Percentiles rank a stretch among this genome's conserved stretches.
Conservation (phyloP, 768 basidiomycete genomes). For the Lentinula boryana region DNA sequence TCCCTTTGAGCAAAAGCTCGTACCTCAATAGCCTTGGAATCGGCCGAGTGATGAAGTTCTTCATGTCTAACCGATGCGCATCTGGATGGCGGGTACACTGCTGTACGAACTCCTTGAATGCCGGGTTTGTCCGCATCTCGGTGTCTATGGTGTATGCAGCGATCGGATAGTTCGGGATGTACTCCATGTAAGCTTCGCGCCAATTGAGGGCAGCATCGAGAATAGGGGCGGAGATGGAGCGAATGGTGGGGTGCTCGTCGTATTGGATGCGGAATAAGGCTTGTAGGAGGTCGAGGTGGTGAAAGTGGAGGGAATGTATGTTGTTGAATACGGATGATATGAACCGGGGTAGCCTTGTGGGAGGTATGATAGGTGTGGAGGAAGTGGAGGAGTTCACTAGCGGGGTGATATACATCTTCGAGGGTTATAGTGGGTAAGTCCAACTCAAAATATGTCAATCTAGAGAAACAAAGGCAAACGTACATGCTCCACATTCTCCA, state of each 20-base stretch:
- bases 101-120: constrained; percentile 74
- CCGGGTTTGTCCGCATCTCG: constrained; percentile 73
- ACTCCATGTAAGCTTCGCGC: constrained; percentile 88
- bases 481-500: constrained; percentile 80
- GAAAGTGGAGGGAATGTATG: constrained; percentile 64
- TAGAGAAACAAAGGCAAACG: constrained; percentile 13
- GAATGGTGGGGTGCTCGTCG: constrained; percentile 79
- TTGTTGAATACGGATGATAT: constrained; percentile 89
- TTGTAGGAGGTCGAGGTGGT: constrained; percentile 73
- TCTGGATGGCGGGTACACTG: constrained; percentile 58
- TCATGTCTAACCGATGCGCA: constrained; percentile 83
- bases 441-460: neutral
- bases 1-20: constrained; percentile 74
- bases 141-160: constrained; percentile 85
- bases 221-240: constrained; percentile 62
- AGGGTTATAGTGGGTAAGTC: neutral
- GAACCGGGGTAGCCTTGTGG: constrained; percentile 67
- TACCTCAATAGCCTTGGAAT: constrained; percentile 89
- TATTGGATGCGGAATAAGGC: constrained; percentile 82
- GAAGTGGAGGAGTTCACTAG: constrained; percentile 68
- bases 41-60: constrained; percentile 87
- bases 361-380: constrained; percentile 73
- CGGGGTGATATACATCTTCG: constrained; percentile 77
- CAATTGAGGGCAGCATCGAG: constrained; percentile 90
- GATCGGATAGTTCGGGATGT: constrained; percentile 86